Base-by-base conservation (phyloP, 23 red algal genomes). In the Gracilaria gracilis region DNA sequence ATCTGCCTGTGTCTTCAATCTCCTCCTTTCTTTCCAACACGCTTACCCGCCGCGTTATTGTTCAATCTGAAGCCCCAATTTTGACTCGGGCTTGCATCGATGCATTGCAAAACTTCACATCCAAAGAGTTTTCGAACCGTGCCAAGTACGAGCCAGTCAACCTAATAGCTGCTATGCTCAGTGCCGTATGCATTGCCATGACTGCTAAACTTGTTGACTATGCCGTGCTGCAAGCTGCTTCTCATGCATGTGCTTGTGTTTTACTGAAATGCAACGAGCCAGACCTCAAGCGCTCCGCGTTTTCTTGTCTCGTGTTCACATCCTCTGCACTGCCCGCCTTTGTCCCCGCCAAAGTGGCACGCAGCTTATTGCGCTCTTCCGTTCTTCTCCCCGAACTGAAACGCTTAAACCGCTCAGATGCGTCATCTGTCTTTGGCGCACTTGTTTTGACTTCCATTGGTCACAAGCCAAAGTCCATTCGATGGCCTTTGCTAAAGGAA, bases 21-120 rank as follows among this genome's bases (percentile, higher is more conserved):
- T 37, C 48, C 23, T 35, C 77, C 9, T 81, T 81, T 55, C 77
- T 81, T 32, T 46, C 57, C 17, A 81, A 81, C 46, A 37, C 5
- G 9, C 49, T 61, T 33, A 61, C 77, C 1, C 77, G 77, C 77
- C 31, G 77, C 0, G 20, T 81, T 28, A 35, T 46, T 8, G 19
- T 46, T 46, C 69, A 9, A 75, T 44, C 35, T 12, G 69, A 75
- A 21, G 39, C 69, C 0, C 69, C 39, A 19, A 37, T 32, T 40
- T 46, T 75, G 39, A 75, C 69, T 1, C 35, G 42, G 17, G 4
- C 36, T n/a, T 75, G 37, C 16, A 46, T 75, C 35, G 9, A 19
- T 44, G 14, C 69, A 19, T 31, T 75, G 23, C 11, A 44, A 46
- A 75, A 75, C 9, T 36, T 46, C 36, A 75, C 37, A 1, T 75